Base-by-base conservation (phyloP, 352 stramenopile species). In the Pythium insidiosum region DNA sequence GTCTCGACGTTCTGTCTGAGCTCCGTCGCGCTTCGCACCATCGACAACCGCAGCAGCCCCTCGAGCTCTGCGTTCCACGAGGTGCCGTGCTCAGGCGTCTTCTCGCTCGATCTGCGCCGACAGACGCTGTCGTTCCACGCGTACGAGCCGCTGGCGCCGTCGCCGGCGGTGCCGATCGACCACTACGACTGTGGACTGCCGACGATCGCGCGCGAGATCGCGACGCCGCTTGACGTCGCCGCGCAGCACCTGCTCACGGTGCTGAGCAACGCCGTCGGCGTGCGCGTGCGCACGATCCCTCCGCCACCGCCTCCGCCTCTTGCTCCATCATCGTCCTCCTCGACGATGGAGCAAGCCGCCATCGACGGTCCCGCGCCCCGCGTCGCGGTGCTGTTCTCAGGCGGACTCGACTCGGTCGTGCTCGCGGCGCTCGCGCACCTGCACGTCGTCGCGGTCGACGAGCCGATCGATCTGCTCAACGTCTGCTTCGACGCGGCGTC, bases 401-500 rank as follows among this genome's bases (percentile, higher is more conserved):
- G 95, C 22, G 95, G 95, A 3, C 66, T 99, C 19, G 95, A 99
- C 64, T 99, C 91, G 5, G 84, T 96, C 5, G 79, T 99, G 22
- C 56, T 99, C 18, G 94, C 95, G 23, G 88, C 86, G 6, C 68
- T 98, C 20, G 66, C 73, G 19, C 73, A 97, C 57, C 73, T 82
- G 34, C 72, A 96, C 44, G 47, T 65, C 16, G 25, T 79, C 11
- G 66, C 65, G 12, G 18, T 19, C 5, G 36, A 56, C 21, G 68
- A 94, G 38, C 58, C 85, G 5, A 85, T 98, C 31, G 89, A 97
- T 53, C 61, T 99, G 37, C 72, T 98, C 26, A 98, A 97, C 56
- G 88, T 98, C 1, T 97, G 88, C 42, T 99, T 98, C 61, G 88
- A 95, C 62, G 42, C 54, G 19, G 56, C 41, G 26, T 74, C 63